Evolutionary conservation across 2,329 filamentous ascomycete species (phyloP), one percentile per base, ranked within the genome.

Genomic region (Mariannaea elegans): DNA sequence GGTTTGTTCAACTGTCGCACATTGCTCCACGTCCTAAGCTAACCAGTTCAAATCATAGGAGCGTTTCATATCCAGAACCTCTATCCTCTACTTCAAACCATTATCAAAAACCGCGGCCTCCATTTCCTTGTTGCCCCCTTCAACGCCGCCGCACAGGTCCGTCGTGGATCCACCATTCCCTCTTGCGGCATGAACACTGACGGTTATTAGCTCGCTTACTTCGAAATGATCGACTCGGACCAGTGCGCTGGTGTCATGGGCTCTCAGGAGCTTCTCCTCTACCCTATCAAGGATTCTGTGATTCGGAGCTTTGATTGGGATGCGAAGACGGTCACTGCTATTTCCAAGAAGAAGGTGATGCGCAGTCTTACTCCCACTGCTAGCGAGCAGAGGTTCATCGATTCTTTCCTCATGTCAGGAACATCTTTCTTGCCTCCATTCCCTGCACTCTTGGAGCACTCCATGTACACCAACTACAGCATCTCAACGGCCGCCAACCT

Each of bases 121-220:
- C 85, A 92, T 61, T 97, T 93, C 72, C 81, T 92, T 46, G 90
- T 96, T 42, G 90, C 94, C 12, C 94, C 94, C 1, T 97, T 93
- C 80, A 93, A 90, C 75, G 93, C 94, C 34, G 90, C 90, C 70
- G 92, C 92, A 59, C 93, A 97, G 87, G 92, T 94, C 77, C 73
- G 81, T 75, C 23, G 41, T 44, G 44, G 42, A 29, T 24, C 24
- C 19, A 38, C 29, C 31, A 29, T 41, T 13, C 21, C 18, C 44
- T 27, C 24, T 46, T 16, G 27, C 18, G 16, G 13, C 9, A n/a
- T 16, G 21, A 14, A 16, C 48, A 44, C 71, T 70, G 46, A 70
- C 63, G 21, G 19, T 39, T 32, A 44, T 14, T 68, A 93, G 89
- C 86, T 97, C 63, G 90, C 92, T 44, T 93, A 94, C 72, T 87